A percentile compares a stretch with the other conserved stretches of the same genome.
These are phyloP conservation scores for Scutellaria barbata DNA, from an alignment of 257 asterid species.

Conservation along the genomic window DNA sequence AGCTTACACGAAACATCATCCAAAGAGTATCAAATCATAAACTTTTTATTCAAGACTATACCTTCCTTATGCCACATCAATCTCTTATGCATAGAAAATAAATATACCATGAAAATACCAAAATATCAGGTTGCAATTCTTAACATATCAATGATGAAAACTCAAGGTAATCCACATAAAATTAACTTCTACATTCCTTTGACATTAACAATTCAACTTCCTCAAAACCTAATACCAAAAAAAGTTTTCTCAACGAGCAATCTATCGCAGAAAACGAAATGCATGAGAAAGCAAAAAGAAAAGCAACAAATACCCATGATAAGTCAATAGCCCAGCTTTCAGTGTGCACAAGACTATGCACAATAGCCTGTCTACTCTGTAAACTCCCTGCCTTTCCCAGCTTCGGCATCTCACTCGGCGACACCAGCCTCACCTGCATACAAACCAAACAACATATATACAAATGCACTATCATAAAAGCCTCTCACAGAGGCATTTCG, in stretches of 20 bases:
- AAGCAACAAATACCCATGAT: slow-evolving; percentile 70
- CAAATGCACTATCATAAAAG: neutral
- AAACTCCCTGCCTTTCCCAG: slow-evolving; percentile 96
- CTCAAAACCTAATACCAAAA: neutral
- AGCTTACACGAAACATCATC: slow-evolving; percentile 7
- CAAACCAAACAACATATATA: slow-evolving; percentile 21
- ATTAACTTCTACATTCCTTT: neutral
- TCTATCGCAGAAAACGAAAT: neutral
- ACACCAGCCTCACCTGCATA: slow-evolving; percentile 82
- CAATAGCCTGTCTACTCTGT: slow-evolving; percentile 93
- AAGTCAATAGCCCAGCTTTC: slow-evolving; percentile 99
- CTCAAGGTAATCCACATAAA: neutral
- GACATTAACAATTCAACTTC: neutral
- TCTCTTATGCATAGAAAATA: neutral
- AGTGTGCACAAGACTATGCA: slow-evolving; percentile 92
- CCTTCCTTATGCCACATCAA: neutral
- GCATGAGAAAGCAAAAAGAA: neutral
- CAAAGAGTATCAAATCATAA: neutral
- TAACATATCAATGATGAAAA: neutral
- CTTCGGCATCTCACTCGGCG: slow-evolving; percentile 96
- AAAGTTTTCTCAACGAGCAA: slow-evolving; percentile 5
- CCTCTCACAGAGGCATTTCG: slow-evolving; percentile 45
- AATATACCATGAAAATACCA: neutral
- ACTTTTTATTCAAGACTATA: slow-evolving; percentile 26
- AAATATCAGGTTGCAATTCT: slow-evolving; percentile 14